These are phyloP conservation scores for Boletus nobilissimus DNA, from an alignment of 1,284 basidiomycete species.

Conservation along the genomic window DNA sequence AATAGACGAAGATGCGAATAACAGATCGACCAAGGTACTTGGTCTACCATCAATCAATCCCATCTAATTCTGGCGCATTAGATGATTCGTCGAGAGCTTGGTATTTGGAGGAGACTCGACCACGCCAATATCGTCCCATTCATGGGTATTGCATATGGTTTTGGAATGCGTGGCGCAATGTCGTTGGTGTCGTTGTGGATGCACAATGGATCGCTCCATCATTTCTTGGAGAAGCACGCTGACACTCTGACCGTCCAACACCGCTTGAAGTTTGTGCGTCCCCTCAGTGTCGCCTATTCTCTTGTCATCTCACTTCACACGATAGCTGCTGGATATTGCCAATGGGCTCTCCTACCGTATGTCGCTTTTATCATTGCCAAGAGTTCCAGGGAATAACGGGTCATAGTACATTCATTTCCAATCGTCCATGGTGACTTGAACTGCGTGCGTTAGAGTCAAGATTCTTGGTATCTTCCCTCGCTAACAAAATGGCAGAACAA, in stretches of 20 bases:
- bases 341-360: conserved; percentile 14
- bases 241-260: neutral
- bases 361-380: neutral
- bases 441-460: neutral
- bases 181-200: conserved; percentile 39
- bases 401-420: conserved; percentile 15
- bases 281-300: too few species aligned
- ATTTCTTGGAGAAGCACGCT: conserved; percentile 15
- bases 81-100: neutral
- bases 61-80: too few species aligned
- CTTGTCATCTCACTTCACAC: neutral
- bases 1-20: too few species aligned
- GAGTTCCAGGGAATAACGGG: neutral
- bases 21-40: too few species aligned
- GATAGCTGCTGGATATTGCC: conserved; percentile 13
- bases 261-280: conserved; percentile 24
- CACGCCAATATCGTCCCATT: conserved; percentile 31
- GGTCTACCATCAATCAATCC: too few species aligned
- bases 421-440: conserved; percentile 24
- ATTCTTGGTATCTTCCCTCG: too few species aligned
- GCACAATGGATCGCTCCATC: conserved; percentile 27
- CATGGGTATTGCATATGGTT: conserved; percentile 28
- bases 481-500: neutral
- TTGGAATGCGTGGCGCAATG: conserved; percentile 19
- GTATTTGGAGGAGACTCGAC: conserved; percentile 26